Evolutionary conservation across 2,329 filamentous ascomycete genomes (phyloP).

Genomic region (Dothideomycetidae sp.): DNA sequence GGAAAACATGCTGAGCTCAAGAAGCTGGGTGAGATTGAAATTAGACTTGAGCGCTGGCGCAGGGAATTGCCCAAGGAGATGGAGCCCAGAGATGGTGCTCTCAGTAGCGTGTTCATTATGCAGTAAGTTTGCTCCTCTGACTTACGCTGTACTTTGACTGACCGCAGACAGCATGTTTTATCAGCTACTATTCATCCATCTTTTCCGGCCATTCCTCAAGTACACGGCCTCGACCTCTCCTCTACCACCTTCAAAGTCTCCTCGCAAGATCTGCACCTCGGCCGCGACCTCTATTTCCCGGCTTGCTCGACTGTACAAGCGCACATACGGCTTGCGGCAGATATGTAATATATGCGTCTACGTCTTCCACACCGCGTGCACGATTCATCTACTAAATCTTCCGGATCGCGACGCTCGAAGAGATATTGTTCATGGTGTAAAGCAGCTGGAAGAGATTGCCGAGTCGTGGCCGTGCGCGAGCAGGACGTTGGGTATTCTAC

Average conservation of each 20-base stretch:
- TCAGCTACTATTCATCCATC: slow-evolving; percentile 85
- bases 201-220: slow-evolving; percentile 89
- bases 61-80: slow-evolving; percentile 71
- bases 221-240: slow-evolving; percentile 72
- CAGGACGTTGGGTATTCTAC: slow-evolving; percentile 71
- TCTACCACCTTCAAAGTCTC: slow-evolving; percentile 73
- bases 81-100: slow-evolving; percentile 74
- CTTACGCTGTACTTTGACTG: too few species aligned
- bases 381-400: slow-evolving; percentile 83
- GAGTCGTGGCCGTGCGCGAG: slow-evolving; percentile 88
- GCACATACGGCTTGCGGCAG: slow-evolving; percentile 76
- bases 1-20: slow-evolving; percentile 78
- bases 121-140: slow-evolving; percentile 53
- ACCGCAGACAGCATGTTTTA: slow-evolving; percentile 70
- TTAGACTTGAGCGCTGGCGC: slow-evolving; percentile 78
- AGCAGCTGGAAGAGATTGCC: slow-evolving; percentile 86
- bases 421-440: slow-evolving; percentile 81
- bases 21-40: slow-evolving; percentile 82
- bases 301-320: slow-evolving; percentile 85
- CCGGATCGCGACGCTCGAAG: slow-evolving; percentile 81
- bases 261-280: slow-evolving; percentile 78
- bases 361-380: slow-evolving; percentile 86
- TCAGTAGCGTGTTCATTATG: slow-evolving; percentile 69
- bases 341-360: slow-evolving; percentile 97
- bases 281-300: slow-evolving; percentile 85